Base-by-base conservation (phyloP, 345 rosid species). In the Reutealis trisperma region DNA sequence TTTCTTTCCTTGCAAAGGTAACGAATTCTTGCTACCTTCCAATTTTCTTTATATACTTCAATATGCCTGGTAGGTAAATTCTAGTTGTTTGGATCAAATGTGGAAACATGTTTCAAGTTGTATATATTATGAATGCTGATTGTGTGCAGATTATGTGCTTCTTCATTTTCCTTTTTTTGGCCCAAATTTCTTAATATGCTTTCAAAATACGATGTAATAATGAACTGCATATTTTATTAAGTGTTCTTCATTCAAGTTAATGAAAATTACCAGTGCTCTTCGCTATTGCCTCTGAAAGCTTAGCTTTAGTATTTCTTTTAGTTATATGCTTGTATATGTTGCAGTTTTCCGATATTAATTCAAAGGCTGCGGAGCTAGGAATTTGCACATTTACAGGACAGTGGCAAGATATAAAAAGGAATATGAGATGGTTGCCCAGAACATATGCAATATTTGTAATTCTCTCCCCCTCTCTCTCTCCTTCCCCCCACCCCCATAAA, bases 1-100 rank as follows among this genome's bases (percentile, higher is more conserved):
- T 89, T 81, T 89, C 94, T n/a, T 93, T 95, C 72, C 81, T 95
- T 63, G 88, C 82, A 3, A 92, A 95, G 97, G 99, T 91, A 80
- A 77, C 25, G 11, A 45, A 66, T 66, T 75, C 19, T 27, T 49
- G 34, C 42, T 22, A 22, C 57, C n/a, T 63, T 54, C 9, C 22
- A 34, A 25, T 47, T 52, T 51, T 41, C 5, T 19, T 2, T n/a
- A 30, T 64, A 34, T n/a, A 13, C 25, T 63, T 65, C 58, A 4
- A 37, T 25, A 18, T 9, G 14, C 30, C 25, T 19, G 27, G 60
- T 8, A 19, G 15, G 67, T 64, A 6, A 7, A 16, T 54, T 63
- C 30, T 34, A 13, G 49, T 30, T 27, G 13, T 32, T 63, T 41
- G 51, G 10, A 51, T 51, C 55, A 58, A 32, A 71, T 58, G 63